Evolutionary conservation across 148 eudicot species (phyloP), one percentile per base, ranked within the genome.

Genomic region (Vaccinium darrowii): DNA sequence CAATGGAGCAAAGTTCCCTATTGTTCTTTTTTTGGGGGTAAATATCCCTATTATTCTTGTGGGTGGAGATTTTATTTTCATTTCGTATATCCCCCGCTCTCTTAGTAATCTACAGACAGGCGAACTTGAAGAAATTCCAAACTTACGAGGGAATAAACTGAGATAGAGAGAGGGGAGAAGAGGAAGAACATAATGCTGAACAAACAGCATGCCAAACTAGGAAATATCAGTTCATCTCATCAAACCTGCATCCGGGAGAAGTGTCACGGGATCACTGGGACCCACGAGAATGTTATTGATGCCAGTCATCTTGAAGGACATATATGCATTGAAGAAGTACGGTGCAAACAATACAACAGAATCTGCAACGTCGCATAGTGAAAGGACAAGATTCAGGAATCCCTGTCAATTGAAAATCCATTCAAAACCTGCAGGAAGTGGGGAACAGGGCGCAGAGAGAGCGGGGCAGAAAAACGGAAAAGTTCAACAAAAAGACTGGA

Each of bases 341-440:
- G 89, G 89, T n/a, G 89, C 87, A 86, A 88, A 88, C 54, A 88
- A 87, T 52, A 88, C 84, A 12, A 88, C 89, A 11, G 89, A 72
- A 58, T 88, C 89, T 18, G 53, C 82, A 19, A 83, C 87, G 69
- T 88, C 87, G 56, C 89, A 88, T 2, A 88, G 81, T 43, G 87
- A 58, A 80, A 88, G 89, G 23, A 88, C 89, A 33, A 88, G 81
- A 76, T 85, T 88, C 84, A 85, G 52, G 58, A 88, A 88, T 50
- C 87, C 89, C 89, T 88, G 85, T 54, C 39, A 62, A 72, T 30
- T 36, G 49, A 75, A 74, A 83, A 74, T n/a, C 52, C 63, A 16
- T 9, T 83, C 23, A 72, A 71, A 82, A 67, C 50, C 11, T 47
- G 23, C 8, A 25, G 2, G 23, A 56, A 56, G 27, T 50, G 36